phyloP scores from a whole-genome alignment of 1,284 basidiomycete species.

The Cryptococcus sp. region DNA sequence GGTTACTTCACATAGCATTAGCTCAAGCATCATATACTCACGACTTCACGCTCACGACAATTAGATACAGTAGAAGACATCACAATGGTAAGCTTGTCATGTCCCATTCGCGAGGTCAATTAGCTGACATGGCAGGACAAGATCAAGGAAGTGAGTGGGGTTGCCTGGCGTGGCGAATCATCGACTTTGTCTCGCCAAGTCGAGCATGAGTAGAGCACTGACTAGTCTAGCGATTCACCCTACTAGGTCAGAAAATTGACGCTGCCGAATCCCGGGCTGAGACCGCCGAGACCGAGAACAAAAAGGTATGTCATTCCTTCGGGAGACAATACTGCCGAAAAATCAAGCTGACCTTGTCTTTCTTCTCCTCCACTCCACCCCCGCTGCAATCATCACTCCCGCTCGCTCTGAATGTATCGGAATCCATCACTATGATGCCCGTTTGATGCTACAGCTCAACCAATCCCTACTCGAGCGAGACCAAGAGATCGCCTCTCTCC shows the following conservation, averaged over 20 bases:
- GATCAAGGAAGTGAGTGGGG: conserved; percentile 53
- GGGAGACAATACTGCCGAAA: neutral
- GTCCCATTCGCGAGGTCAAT: neutral
- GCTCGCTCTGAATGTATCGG: neutral
- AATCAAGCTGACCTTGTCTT: conserved; percentile 1
- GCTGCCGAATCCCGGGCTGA: conserved; percentile 72
- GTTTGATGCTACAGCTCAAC: conserved; percentile 59
- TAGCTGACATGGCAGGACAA: conserved; percentile 49
- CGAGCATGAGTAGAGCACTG: neutral
- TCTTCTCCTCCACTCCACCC: neutral
- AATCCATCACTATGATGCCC: neutral
- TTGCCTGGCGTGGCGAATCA: neutral
- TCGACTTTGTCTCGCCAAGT: neutral
- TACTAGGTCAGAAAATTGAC: conserved; percentile 83
- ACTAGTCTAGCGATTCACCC: conserved; percentile 52
- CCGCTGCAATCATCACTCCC: neutral
- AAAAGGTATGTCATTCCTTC: conserved; percentile 52
- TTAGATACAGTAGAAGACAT: neutral
- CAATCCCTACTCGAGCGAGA: conserved; percentile 78
- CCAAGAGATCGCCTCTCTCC: conserved; percentile 80
- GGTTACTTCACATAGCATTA: neutral
- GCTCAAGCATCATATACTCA: neutral
- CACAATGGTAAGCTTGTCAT: neutral
- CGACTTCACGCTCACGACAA: neutral
- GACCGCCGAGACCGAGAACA: conserved; percentile 76